Percentiles rank a stretch among this genome's conserved stretches.
These are phyloP conservation scores for Arbutus unedo DNA, from an alignment of 148 eudicot genomes.

Conservation along the genomic window DNA sequence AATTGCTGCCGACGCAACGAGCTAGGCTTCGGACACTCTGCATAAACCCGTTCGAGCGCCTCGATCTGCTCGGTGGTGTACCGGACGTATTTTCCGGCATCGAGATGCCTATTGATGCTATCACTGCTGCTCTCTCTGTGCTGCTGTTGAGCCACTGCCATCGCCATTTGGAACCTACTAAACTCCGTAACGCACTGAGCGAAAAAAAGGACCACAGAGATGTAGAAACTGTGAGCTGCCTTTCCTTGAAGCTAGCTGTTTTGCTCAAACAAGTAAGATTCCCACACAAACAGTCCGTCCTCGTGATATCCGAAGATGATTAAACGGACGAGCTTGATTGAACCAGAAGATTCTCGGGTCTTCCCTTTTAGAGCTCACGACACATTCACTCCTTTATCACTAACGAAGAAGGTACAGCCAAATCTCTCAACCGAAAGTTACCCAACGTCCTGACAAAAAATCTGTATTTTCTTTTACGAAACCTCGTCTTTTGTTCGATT, in stretches of 20 bases:
- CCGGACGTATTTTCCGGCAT: slow-evolving; percentile 72
- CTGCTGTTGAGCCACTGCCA: slow-evolving; percentile 52
- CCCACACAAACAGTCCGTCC: not conserved
- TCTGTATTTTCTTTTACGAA: not conserved
- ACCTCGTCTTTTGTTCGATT: not conserved
- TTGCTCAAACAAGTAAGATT: not conserved
- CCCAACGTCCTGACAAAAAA: not conserved
- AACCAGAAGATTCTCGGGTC: slow-evolving; percentile 4
- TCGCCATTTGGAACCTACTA: slow-evolving; percentile 49
- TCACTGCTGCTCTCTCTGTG: slow-evolving; percentile 60
- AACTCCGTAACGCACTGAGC: slow-evolving; percentile 1
- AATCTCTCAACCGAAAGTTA: slow-evolving; percentile 14
- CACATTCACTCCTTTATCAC: slow-evolving; percentile 1
- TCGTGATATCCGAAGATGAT: slow-evolving; percentile 11
- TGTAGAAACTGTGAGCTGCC: slow-evolving; percentile 4
- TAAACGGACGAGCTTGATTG: slow-evolving; percentile 16
- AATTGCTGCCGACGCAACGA: slow-evolving; percentile 79
- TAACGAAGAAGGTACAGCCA: slow-evolving; percentile 11
- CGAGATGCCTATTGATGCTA: slow-evolving; percentile 43
- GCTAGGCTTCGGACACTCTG: slow-evolving; percentile 90
- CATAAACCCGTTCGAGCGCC: slow-evolving; percentile 76
- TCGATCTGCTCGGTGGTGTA: slow-evolving; percentile 91
- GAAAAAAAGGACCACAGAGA: slow-evolving; percentile 8
- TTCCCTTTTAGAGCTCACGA: not conserved
- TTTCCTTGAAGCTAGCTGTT: slow-evolving; percentile 11